A percentile compares a stretch with the other conserved stretches of the same genome.
Evolutionary conservation across 768 basidiomycete genomes (phyloP).

Genomic region (Tulasnella sp.): DNA sequence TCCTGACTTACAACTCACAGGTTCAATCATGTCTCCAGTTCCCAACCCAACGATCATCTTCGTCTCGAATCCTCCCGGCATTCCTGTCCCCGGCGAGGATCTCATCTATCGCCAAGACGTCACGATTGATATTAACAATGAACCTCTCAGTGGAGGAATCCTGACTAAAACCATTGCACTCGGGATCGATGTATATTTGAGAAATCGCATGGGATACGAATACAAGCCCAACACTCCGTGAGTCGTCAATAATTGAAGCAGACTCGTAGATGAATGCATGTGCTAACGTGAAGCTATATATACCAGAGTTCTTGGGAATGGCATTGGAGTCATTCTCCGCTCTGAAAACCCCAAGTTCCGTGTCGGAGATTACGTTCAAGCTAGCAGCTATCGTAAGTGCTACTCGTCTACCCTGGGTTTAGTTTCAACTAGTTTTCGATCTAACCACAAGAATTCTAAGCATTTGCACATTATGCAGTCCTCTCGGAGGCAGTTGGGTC

Average conservation of each 20-base stretch:
- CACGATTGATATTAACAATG: constrained; percentile 25
- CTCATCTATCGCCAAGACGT: not conserved
- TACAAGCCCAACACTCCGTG: constrained; percentile 8
- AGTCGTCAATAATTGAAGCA: not conserved
- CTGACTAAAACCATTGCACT: constrained; percentile 27
- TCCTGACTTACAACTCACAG: not conserved
- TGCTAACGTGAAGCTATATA: not conserved
- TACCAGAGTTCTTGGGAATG: not conserved
- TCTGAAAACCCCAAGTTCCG: constrained; percentile 22
- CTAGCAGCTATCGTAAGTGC: not conserved
- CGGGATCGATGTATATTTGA: constrained; percentile 19
- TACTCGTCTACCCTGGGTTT: too few species aligned
- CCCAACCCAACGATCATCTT: not conserved
- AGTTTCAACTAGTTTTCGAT: not conserved
- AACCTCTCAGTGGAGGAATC: constrained; percentile 28
- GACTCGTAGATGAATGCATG: not conserved
- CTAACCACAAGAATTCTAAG: constrained; percentile 37
- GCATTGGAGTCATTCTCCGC: constrained; percentile 20
- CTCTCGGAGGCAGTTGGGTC: not conserved
- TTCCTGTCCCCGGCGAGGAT: constrained; percentile 1
- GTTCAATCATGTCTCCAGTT: not conserved
- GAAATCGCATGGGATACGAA: not conserved
- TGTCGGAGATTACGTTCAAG: constrained; percentile 15
- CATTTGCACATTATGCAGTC: constrained; percentile 51
- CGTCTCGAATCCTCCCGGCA: too few species aligned